A percentile compares a stretch with the other conserved stretches of the same genome.
Conservation (phyloP, 1,284 basidiomycete species). For the Cerioporus squamosus region DNA sequence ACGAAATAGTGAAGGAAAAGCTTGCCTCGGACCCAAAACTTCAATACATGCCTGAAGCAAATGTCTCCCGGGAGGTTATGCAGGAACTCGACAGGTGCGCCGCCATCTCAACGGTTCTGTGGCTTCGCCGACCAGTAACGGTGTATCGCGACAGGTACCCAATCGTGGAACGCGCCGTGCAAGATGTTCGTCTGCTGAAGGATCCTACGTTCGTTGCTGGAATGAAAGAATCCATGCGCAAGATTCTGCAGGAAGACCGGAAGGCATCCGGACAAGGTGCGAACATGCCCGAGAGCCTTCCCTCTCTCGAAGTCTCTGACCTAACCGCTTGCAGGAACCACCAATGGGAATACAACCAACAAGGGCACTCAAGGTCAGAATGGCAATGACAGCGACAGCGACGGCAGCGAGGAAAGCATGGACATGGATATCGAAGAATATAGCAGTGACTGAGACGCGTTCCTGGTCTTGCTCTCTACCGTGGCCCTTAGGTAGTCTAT, state of each 20-base stretch:
- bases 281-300: neutral
- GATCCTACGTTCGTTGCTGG: constrained; percentile 53
- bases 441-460: constrained; percentile 13
- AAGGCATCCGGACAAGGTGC: constrained; percentile 10
- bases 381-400: constrained; percentile 18
- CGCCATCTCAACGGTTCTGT: too few relatives aligned
- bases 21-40: constrained; percentile 58
- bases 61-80: constrained; percentile 61
- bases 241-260: constrained; percentile 29
- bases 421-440: constrained; percentile 22
- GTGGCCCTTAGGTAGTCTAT: too few relatives aligned
- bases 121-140: neutral
- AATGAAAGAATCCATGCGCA: constrained; percentile 40
- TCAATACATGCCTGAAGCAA: constrained; percentile 55
- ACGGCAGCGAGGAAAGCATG: constrained; percentile 24
- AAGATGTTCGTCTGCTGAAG: constrained; percentile 54
- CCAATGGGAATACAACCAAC: constrained; percentile 9
- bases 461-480: neutral
- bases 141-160: constrained; percentile 44
- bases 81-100: constrained; percentile 72
- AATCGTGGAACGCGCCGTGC: constrained; percentile 65
- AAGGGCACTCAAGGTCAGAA: neutral
- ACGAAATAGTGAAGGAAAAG: constrained; percentile 62
- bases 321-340: neutral
- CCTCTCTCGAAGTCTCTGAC: neutral